These are phyloP conservation scores for Fusarium equiseti DNA, from an alignment of 2,329 filamentous ascomycete species.

Conservation along the genomic window DNA sequence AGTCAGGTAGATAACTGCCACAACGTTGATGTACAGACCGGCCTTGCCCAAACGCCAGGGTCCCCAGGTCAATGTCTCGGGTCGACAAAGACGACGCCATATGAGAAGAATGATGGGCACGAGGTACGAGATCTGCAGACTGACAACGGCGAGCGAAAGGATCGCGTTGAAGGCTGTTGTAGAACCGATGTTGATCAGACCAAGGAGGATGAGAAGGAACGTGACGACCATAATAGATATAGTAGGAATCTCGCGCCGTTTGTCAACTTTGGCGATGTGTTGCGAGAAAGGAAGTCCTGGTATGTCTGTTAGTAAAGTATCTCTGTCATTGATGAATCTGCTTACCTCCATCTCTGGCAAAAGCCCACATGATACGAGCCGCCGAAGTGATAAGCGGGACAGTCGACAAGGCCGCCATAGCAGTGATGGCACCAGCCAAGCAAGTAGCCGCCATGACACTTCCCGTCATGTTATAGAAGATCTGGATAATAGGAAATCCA, in stretches of 20 bases:
- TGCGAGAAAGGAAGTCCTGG: constrained; percentile 31
- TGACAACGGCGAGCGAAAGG: constrained; percentile 29
- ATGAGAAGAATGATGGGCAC: constrained; percentile 23
- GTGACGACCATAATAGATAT: constrained; percentile 12
- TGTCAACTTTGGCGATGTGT: constrained; percentile 20
- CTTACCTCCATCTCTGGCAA: constrained; percentile 35
- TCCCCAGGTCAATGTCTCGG: constrained; percentile 26
- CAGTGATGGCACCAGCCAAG: constrained; percentile 11
- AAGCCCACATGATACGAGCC: constrained; percentile 39
- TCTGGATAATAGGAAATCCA: constrained; percentile 37
- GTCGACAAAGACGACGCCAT: constrained; percentile 26
- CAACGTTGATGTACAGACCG: constrained; percentile 25
- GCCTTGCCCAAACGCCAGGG: constrained; percentile 30
- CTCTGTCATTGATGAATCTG: rapidly evolving
- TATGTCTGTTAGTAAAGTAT: not conserved
- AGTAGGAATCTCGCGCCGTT: constrained; percentile 21
- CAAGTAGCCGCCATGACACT: not conserved
- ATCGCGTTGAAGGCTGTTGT: constrained; percentile 42
- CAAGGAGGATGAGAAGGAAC: constrained; percentile 27
- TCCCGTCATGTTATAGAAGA: constrained; percentile 26
- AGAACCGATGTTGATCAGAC: constrained; percentile 42
- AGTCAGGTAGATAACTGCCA: constrained; percentile 18
- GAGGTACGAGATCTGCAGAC: constrained; percentile 33
- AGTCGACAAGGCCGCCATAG: constrained; percentile 30
- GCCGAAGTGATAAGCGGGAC: constrained; percentile 30